These are phyloP conservation scores for Anisogramma anomala DNA, from an alignment of 2,329 filamentous ascomycete species.

Conservation along the genomic window DNA sequence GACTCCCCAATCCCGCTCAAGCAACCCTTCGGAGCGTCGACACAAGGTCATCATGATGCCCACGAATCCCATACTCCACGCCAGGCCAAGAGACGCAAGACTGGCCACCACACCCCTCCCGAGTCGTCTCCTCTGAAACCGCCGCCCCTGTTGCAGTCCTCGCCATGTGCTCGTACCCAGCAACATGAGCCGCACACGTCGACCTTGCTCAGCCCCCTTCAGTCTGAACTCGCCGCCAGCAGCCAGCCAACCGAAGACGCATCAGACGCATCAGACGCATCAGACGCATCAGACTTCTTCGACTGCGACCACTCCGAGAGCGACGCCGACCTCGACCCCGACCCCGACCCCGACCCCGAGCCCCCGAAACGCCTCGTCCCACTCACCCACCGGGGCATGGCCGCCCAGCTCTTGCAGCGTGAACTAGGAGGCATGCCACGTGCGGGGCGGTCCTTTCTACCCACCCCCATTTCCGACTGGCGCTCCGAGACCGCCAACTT, in stretches of 20 bases:
- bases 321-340: slow-evolving; percentile 2
- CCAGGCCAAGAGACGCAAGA: slow-evolving; percentile 27
- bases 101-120: slow-evolving; percentile 28
- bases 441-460: slow-evolving; percentile 24
- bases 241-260: slow-evolving; percentile 19
- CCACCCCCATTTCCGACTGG: slow-evolving; percentile 29
- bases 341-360: slow-evolving; percentile 8
- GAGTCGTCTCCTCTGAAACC: slow-evolving; percentile 27
- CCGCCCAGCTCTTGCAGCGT: slow-evolving; percentile 30
- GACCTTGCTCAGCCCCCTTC: slow-evolving; percentile 29
- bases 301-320: slow-evolving; percentile 24
- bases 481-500: slow-evolving; percentile 31
- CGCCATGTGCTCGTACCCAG: slow-evolving; percentile 14
- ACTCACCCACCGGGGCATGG: slow-evolving; percentile 25
- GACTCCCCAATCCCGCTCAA: slow-evolving; percentile 28
- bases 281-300: slow-evolving; percentile 20
- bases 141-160: slow-evolving; percentile 17
- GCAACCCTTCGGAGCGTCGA: slow-evolving; percentile 15
- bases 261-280: too few relatives aligned
- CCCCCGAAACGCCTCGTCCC: slow-evolving; percentile 22
- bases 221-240: slow-evolving; percentile 20
- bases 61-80: slow-evolving; percentile 14
- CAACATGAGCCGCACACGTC: slow-evolving; percentile 1
- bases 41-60: slow-evolving; percentile 9
- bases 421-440: slow-evolving; percentile 28